Evolutionary conservation across 2,329 filamentous ascomycete genomes (phyloP), one percentile per base, ranked within the genome.

Genomic region (Beauveria sp.): DNA sequence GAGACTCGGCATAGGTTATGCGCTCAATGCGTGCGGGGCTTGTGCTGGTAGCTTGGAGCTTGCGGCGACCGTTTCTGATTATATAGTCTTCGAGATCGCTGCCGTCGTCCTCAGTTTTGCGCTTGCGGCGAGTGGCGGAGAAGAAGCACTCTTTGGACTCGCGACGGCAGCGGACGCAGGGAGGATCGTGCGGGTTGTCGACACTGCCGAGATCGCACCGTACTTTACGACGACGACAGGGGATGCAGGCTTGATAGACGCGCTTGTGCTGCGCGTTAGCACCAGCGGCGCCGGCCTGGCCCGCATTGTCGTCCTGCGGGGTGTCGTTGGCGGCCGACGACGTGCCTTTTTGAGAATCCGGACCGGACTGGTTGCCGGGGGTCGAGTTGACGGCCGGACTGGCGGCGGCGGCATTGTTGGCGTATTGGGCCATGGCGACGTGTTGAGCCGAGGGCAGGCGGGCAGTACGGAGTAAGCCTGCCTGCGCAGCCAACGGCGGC

Each of bases 81-180:
- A 88, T 84, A 72, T 90, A 90, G 65, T 91, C 87, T 67, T 86
- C 83, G 62, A 78, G 78, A 62, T 79, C 77, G 61, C 75, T 75
- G 58, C 77, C 80, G 42, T 78, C 68, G 66, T 89, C 79, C 67
- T 81, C 85, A 53, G 82, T 82, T 81, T 95, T 96, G 72, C 92
- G 86, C 85, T 98, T 98, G 71, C 95, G 87, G 56, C 95, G 84
- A 38, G 93, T 98, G 22, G 92, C 91, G 65, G 92, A 96, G 79
- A 99, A 99, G 81, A 89, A 96, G 79, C 95, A 99, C 70, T 96
- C 89, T 74, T 98, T 98, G 78, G 88, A 91, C 79, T 99, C 95
- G 67, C 95, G 87, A 58, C 92, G 88, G 73, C 95, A 99, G 71
- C 95, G 87, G 63, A 93, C 90, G 74, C 95, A 99, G 2, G 95